Percentiles rank a stretch among this genome's conserved stretches.
These are phyloP conservation scores for Graphilbum ipis-grandicollis DNA, from an alignment of 2,329 filamentous ascomycete genomes.

Conservation along the genomic window DNA sequence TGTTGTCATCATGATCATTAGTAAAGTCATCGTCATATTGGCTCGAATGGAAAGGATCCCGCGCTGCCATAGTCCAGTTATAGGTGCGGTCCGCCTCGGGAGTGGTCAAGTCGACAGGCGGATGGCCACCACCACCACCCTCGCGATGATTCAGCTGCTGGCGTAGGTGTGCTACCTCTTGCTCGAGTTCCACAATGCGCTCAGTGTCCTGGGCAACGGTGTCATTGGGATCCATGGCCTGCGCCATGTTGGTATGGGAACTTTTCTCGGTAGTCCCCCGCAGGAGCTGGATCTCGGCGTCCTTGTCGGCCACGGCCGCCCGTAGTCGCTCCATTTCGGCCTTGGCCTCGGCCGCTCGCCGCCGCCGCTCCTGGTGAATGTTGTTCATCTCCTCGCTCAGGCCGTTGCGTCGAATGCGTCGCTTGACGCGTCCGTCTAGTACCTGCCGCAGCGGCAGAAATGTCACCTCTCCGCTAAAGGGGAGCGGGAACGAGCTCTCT, in stretches of 20 bases:
- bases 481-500: slow-evolving; percentile 13
- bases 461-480: slow-evolving; percentile 15
- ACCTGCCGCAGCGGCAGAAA: slow-evolving; percentile 36
- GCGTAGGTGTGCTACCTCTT: slow-evolving; percentile 17
- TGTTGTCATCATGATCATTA: slow-evolving; percentile 16
- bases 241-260: too few relatives aligned
- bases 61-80: slow-evolving; percentile 33
- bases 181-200: slow-evolving; percentile 19
- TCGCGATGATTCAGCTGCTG: slow-evolving; percentile 11
- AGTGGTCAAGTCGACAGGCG: slow-evolving; percentile 5
- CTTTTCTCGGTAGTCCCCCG: too few relatives aligned
- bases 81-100: slow-evolving; percentile 13
- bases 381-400: slow-evolving; percentile 41
- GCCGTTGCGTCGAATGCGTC: slow-evolving; percentile 36
- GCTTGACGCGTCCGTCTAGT: slow-evolving; percentile 37
- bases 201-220: slow-evolving; percentile 30
- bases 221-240: too few relatives aligned
- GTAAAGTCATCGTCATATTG: slow-evolving; percentile 18
- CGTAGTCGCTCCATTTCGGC: slow-evolving; percentile 31
- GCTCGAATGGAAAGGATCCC: slow-evolving; percentile 25
- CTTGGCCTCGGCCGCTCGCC: slow-evolving; percentile 19
- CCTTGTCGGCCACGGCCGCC: slow-evolving; percentile 28
- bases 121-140: too few relatives aligned
- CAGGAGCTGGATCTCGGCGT: slow-evolving; percentile 28
- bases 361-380: slow-evolving; percentile 28